These are phyloP conservation scores for Zygoascus flipseniorum DNA, from an alignment of 805 yeast species.

Conservation along the genomic window DNA sequence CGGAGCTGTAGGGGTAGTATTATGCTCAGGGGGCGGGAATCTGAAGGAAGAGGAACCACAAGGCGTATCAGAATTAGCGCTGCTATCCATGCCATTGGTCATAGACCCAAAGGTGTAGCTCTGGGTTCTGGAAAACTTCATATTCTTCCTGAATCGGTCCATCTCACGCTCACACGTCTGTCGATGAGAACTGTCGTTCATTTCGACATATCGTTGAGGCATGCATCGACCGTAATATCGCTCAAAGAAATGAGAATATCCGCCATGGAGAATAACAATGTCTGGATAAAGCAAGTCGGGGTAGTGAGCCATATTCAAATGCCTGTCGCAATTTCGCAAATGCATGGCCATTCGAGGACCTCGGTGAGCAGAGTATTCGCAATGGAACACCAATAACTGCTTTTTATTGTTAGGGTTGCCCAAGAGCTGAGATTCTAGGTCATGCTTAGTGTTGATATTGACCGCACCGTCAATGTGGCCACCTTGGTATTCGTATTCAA, in stretches of 20 bases:
- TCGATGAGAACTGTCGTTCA: constrained; percentile 54
- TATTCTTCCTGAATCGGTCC: constrained; percentile 41
- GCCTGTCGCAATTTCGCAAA: constrained; percentile 75
- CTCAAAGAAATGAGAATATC: constrained; percentile 73
- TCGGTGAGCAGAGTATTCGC: constrained; percentile 87
- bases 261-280: constrained; percentile 81
- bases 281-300: constrained; percentile 85
- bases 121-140: constrained; percentile 23
- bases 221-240: constrained; percentile 48
- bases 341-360: constrained; percentile 93
- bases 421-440: constrained; percentile 52
- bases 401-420: constrained; percentile 23
- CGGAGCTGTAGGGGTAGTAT: constrained; percentile 11
- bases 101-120: constrained; percentile 11
- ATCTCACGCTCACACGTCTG: constrained; percentile 45
- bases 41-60: constrained; percentile 4
- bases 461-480: constrained; percentile 86
- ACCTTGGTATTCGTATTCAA: constrained; percentile 84
- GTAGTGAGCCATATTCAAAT: constrained; percentile 60
- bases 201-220: constrained; percentile 76
- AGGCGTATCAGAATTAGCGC: neutral
- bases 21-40: constrained; percentile 12
- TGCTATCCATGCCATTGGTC: neutral
- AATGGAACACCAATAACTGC: constrained; percentile 72
- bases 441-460: constrained; percentile 64